Percentiles rank a stretch among this genome's conserved stretches.
Conservation (phyloP, 257 asterid genomes). For the Agastache rugosa region DNA sequence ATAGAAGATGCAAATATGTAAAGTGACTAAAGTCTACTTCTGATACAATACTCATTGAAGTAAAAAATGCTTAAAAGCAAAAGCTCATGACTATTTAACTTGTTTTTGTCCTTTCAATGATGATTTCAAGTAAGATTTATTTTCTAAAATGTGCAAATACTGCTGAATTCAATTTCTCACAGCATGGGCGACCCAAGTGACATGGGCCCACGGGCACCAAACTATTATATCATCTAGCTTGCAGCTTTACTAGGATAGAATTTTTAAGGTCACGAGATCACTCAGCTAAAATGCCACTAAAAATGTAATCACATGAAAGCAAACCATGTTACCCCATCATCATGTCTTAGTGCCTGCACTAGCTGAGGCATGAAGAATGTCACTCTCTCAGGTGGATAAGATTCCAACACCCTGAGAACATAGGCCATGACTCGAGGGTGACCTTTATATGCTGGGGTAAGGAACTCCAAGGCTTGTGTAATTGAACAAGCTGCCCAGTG, state of each 20-base stretch:
- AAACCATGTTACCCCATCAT: conserved; percentile 78
- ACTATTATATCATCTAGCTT: conserved; percentile 11
- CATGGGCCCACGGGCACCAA: not conserved
- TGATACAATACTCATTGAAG: conserved; percentile 24
- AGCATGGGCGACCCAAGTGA: not conserved
- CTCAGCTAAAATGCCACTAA: conserved; percentile 14
- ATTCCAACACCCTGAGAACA: conserved; percentile 96
- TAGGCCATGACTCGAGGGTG: conserved; percentile 99
- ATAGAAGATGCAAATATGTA: conserved; percentile 33
- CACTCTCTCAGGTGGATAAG: conserved; percentile 96
- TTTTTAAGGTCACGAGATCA: conserved; percentile 10
- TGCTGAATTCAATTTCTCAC: not conserved
- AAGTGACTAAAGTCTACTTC: conserved; percentile 8
- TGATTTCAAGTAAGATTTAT: not conserved
- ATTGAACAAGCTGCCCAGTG: conserved; percentile 99
- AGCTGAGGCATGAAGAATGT: conserved; percentile 99
- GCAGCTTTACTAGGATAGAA: conserved; percentile 20
- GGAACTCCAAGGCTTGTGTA: conserved; percentile 95
- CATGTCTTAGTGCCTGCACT: conserved; percentile 96
- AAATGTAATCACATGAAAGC: conserved; percentile 30
- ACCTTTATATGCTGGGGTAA: conserved; percentile 94
- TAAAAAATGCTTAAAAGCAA: conserved; percentile 6
- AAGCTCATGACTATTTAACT: not conserved
- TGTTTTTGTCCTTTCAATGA: not conserved
- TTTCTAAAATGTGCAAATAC: not conserved